Conservation (phyloP, 2,329 filamentous ascomycete species). For the Rachicladosporium sp. region DNA sequence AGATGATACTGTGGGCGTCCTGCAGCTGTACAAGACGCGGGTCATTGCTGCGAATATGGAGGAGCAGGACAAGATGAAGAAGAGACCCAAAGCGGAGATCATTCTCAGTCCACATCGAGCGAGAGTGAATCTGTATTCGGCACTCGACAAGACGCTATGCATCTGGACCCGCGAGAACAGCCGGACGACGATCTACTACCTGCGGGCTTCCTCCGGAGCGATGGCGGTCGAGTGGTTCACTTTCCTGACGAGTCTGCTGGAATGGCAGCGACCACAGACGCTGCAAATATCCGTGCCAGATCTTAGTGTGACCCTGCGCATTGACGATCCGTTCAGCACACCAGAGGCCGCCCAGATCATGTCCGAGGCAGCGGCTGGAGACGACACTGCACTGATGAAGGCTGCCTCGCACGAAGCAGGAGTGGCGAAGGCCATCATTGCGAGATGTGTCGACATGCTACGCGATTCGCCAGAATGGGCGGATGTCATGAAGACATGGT, state of each 20-base stretch:
- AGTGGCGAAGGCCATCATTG: slow-evolving; percentile 44
- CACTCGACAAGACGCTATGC: slow-evolving; percentile 55
- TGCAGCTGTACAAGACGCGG: slow-evolving; percentile 24
- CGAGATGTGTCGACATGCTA: slow-evolving; percentile 47
- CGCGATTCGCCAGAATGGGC: slow-evolving; percentile 45
- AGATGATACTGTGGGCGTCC: slow-evolving; percentile 33
- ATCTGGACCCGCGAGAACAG: slow-evolving; percentile 44
- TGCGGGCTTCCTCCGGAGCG: slow-evolving; percentile 48
- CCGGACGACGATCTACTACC: slow-evolving; percentile 49
- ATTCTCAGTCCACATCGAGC: slow-evolving; percentile 40
- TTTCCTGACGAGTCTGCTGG: slow-evolving; percentile 48
- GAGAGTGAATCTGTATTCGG: slow-evolving; percentile 51
- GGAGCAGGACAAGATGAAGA: slow-evolving; percentile 40
- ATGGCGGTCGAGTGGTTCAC: slow-evolving; percentile 58
- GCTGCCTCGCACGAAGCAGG: slow-evolving; percentile 41
- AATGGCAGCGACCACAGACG: slow-evolving; percentile 43
- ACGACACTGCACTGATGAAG: slow-evolving; percentile 28
- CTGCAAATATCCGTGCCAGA: slow-evolving; percentile 53
- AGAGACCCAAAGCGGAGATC: slow-evolving; percentile 46
- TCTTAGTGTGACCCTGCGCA: slow-evolving; percentile 44
- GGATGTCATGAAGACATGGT: slow-evolving; percentile 48
- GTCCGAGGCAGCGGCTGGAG: slow-evolving; percentile 29
- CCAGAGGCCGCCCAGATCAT: slow-evolving; percentile 29
- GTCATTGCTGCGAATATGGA: slow-evolving; percentile 37
- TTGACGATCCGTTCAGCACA: slow-evolving; percentile 49